A percentile compares a stretch with the other conserved stretches of the same genome.
Evolutionary conservation across 2,329 filamentous ascomycete genomes (phyloP).

Genomic region (Paracamarosporium sp.): DNA sequence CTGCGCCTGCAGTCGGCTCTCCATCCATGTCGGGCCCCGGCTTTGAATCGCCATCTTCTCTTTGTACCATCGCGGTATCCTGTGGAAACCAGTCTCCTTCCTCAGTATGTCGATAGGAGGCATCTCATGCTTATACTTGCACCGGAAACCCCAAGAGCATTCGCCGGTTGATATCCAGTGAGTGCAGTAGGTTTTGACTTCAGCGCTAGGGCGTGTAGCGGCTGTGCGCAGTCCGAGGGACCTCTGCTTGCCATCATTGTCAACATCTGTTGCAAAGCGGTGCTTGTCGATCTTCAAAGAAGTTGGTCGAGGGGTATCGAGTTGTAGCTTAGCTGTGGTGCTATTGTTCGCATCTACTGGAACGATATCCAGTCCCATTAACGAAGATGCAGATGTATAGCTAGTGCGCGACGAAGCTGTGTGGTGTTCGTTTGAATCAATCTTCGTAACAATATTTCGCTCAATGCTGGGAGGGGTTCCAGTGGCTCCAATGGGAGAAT

Average conservation of each 20-base stretch:
- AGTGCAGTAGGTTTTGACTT: conserved; percentile 68
- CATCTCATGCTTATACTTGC: conserved; percentile 91
- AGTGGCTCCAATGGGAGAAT: conserved; percentile 27
- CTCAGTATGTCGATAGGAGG: conserved; percentile 73
- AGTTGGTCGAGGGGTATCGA: background rate
- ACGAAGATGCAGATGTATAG: background rate
- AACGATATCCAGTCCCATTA: background rate
- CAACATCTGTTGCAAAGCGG: background rate
- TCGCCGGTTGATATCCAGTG: conserved; percentile 89
- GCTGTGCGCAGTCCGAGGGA: background rate
- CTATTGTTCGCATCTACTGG: background rate
- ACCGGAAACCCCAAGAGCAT: conserved; percentile 88
- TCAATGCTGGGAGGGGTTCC: conserved; percentile 45
- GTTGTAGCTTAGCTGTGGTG: background rate
- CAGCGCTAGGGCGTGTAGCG: background rate
- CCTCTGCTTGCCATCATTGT: background rate
- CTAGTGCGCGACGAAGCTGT: background rate
- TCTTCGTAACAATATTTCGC: conserved; percentile 19
- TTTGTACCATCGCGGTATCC: conserved; percentile 63
- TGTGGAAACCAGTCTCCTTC: conserved; percentile 68
- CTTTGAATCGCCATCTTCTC: conserved; percentile 50
- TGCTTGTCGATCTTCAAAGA: background rate
- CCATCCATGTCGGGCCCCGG: conserved; percentile 30
- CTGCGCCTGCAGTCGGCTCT: conserved; percentile 16
- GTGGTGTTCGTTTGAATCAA: background rate